Base-by-base conservation (phyloP, 306 rosid species). In the Cyamopsis tetragonoloba region DNA sequence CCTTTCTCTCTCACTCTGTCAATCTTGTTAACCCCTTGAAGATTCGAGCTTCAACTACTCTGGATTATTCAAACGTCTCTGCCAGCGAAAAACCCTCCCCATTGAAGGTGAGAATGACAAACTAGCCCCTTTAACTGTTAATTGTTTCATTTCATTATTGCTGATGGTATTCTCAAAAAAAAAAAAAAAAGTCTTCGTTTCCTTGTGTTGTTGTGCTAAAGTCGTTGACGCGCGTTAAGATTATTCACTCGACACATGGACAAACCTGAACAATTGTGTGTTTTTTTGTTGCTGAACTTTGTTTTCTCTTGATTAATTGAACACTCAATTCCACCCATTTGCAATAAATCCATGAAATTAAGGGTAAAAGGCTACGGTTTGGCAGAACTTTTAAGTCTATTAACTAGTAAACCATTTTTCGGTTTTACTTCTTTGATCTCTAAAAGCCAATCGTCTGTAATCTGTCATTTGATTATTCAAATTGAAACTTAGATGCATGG, bases 41-140 rank as follows among this genome's bases (percentile, higher is more conserved):
- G 27, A 61, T 89, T 39, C 85, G 82, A 65, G 96, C 91, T 82
- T 92, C 96, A 17, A 65, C 93, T 65, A 81, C 96, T 43, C 77
- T 92, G 4, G 89, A 84, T 76, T 83, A 63, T 78, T 87, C 98
- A 86, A 82, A 64, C 50, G 79, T 76, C 73, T 79, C 92, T 24
- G 67, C 81, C 62, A 87, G 60, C 20, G 78, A 77, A 17, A 92
- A 77, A 74, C 46, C 91, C 24, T 60, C 76, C 64, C 86, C 88
- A 5, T 75, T 82, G 49, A 83, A 86, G 96, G 98, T 92, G 1
- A 82, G 66, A 41, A 49, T 11, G n/a, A n/a, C n/a, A n/a, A 6
- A 31, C 1, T 30, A 11, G 1, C 67, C 23, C 49, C 60, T 54
- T 28, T 58, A 23, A 4, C 47, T 35, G 5, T 58, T 12, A 38